Evolutionary conservation across 805 yeast genomes (phyloP), one percentile per base, ranked within the genome.

Genomic region (Saccharomyces mikatae): DNA sequence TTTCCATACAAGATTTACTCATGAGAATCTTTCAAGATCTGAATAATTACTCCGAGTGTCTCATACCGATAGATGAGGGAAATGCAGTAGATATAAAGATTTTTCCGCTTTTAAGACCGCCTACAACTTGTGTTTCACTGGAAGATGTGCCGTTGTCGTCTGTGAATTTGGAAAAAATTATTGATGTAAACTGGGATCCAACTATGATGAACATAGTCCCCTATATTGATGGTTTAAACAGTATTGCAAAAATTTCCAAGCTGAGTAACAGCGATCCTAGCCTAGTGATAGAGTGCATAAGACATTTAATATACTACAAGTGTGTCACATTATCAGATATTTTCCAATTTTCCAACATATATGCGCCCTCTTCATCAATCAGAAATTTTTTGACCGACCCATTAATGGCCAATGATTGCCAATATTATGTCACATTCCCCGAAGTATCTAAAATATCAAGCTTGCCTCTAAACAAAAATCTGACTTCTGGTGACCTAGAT

Each of bases 121-220:
- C 92, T 0, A 82, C 90, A 2, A 85, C 91, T 0, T 80, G 80
- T 49, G 73, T 94, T 24, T 76, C 83, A 50, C 81, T 95, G 0
- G 87, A 76, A 62, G 96, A 92, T 68, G 99, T 94, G 0, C 99
- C 99, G 0, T 81, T 91, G 4, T 81, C 95, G n/a, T 84, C 92
- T 0, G 96, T 94, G 1, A 82, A 83, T 52, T 72, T 94, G 32
- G 78, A 78, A 29, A 73, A 80, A 41, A 75, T 94, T 57, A 84
- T 89, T 47, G 99, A 94, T 69, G 86, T 87, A 8, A 86, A 87
- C 62, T 94, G 99, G 97, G 99, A 94, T 69, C 97, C 97, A 1
- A 92, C 98, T 1, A 86, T 94, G 94, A 75, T 89, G 48, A 85
- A 87, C 60, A 87, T 94, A 26, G 71, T 89, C 10, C 96, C 97